phyloP scores from a whole-genome alignment of 805 yeast genomes.

The Cephaloascus fragrans region DNA sequence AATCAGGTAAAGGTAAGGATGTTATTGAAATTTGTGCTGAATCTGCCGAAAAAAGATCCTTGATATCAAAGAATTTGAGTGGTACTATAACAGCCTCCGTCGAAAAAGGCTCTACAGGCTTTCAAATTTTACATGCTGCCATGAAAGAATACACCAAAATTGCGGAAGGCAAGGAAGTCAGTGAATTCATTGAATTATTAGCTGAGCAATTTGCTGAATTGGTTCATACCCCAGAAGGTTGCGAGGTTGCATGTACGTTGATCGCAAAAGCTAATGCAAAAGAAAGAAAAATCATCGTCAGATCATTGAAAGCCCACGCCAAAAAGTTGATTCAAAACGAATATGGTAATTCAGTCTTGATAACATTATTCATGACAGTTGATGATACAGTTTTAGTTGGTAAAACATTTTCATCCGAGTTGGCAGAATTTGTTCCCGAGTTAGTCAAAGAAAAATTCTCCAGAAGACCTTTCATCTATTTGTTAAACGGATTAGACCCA shows the following conservation, averaged over 20 bases:
- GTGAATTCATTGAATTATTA: slow-evolving; percentile 74
- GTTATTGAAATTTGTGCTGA: slow-evolving; percentile 59
- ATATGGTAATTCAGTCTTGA: slow-evolving; percentile 75
- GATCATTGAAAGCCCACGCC: slow-evolving; percentile 67
- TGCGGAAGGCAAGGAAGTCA: slow-evolving; percentile 57
- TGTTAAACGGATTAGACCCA: slow-evolving; percentile 70
- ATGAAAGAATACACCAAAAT: slow-evolving; percentile 82
- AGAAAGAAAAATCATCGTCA: slow-evolving; percentile 76
- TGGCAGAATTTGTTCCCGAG: slow-evolving; percentile 40
- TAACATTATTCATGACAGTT: slow-evolving; percentile 71
- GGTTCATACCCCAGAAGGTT: slow-evolving; percentile 92
- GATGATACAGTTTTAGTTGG: slow-evolving; percentile 85
- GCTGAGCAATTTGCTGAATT: slow-evolving; percentile 88
- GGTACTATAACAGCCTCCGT: slow-evolving; percentile 86
- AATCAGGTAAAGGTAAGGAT: slow-evolving; percentile 52
- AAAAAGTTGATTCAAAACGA: slow-evolving; percentile 72
- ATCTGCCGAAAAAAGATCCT: slow-evolving; percentile 67
- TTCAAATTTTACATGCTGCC: slow-evolving; percentile 92
- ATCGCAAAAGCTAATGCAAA: slow-evolving; percentile 83
- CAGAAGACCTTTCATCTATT: slow-evolving; percentile 80
- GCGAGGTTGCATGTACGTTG: slow-evolving; percentile 78
- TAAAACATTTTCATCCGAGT: slow-evolving; percentile 61
- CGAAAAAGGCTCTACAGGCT: slow-evolving; percentile 92
- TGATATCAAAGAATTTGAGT: slow-evolving; percentile 64
- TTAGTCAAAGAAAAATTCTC: slow-evolving; percentile 65